Conservation (phyloP, 352 stramenopile genomes). For the Phytophthora litchii region DNA sequence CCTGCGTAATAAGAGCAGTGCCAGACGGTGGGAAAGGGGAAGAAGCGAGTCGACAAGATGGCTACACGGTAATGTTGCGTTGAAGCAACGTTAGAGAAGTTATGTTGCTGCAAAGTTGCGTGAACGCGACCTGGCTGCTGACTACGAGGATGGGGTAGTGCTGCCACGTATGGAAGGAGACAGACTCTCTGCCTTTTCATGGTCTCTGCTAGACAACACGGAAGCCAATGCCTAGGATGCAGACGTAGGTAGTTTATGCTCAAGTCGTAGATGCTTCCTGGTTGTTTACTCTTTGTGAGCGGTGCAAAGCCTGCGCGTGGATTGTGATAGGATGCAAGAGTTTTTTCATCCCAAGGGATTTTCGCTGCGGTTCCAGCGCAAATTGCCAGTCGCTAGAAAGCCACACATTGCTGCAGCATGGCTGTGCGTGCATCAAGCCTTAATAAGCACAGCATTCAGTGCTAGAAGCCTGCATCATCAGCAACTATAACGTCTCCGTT, state of each 20-base stretch:
- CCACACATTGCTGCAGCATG: neutral
- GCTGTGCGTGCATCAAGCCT: neutral
- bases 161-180: slow-evolving; percentile 2
- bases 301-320: slow-evolving; percentile 10
- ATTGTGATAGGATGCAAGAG: slow-evolving; percentile 6
- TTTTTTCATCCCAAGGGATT: slow-evolving; percentile 11
- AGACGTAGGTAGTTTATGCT: neutral
- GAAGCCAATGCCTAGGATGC: neutral
- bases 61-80: neutral
- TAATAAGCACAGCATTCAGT: neutral
- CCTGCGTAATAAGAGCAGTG: neutral
- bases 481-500: too few species aligned
- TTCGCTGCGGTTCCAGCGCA: neutral
- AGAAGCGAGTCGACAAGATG: neutral
- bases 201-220: neutral
- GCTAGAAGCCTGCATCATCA: too few species aligned
- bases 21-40: neutral
- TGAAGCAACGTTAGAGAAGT: neutral
- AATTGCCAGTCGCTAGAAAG: too few species aligned
- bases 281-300: slow-evolving; percentile 23
- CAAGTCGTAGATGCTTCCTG: neutral
- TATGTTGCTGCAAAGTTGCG: neutral
- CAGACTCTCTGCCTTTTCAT: slow-evolving; percentile 19
- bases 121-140: neutral
- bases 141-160: slow-evolving; percentile 10